Percentiles rank a stretch among this genome's conserved stretches.
phyloP scores from a whole-genome alignment of 306 rosid genomes.

The Acacia melanoxylon region DNA sequence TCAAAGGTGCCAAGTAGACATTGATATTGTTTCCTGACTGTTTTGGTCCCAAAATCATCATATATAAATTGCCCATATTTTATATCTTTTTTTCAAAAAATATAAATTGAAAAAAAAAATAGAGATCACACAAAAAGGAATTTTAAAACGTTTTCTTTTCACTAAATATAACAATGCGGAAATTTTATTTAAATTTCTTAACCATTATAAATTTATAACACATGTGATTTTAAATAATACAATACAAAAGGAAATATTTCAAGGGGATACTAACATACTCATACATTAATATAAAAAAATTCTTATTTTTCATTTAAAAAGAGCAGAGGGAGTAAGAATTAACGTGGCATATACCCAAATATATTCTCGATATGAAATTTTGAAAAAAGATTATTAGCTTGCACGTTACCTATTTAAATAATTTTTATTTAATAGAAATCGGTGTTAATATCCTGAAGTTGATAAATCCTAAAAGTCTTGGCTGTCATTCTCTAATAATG shows the following conservation, averaged over 20 bases:
- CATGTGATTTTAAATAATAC: not conserved
- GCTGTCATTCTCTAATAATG: not conserved
- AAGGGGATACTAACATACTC: not conserved
- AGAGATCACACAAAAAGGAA: not conserved
- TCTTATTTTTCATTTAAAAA: not conserved
- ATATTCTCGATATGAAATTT: too few relatives aligned
- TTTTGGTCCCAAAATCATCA: too few relatives aligned
- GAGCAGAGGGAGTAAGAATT: not conserved
- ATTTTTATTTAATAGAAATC: not conserved
- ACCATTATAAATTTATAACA: not conserved
- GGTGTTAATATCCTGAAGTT: not conserved
- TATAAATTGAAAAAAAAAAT: not conserved
- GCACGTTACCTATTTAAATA: not conserved
- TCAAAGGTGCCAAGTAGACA: too few relatives aligned
- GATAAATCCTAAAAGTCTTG: not conserved
- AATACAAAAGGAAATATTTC: too few relatives aligned
- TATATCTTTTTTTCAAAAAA: not conserved
- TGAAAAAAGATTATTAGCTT: not conserved
- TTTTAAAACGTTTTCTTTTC: too few relatives aligned
- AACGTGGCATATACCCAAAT: not conserved
- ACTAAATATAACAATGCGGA: not conserved
- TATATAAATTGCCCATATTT: not conserved
- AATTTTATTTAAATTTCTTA: not conserved
- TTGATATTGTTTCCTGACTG: too few relatives aligned
- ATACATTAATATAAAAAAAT: not conserved